Evolutionary conservation across 2,329 filamentous ascomycete genomes (phyloP), one percentile per base, ranked within the genome.

Genomic region (Fusarium ambrosium): DNA sequence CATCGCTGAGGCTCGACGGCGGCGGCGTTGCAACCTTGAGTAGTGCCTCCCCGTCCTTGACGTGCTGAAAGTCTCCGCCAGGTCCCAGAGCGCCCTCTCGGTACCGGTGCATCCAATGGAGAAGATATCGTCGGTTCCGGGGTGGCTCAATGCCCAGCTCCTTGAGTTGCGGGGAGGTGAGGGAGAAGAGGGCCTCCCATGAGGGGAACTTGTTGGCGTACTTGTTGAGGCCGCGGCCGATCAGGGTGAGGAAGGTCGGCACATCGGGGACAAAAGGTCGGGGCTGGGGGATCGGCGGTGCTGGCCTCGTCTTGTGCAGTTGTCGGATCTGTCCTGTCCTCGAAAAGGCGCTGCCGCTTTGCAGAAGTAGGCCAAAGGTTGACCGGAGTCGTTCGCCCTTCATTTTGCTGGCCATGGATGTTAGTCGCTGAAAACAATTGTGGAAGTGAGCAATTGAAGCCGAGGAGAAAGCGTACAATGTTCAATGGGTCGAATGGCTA

Each of bases 181-280:
- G 88, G 55, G 92, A 92, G 88, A 98, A 98, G 55, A 99, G 91
- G 7, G 94, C 90, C 63, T 97, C 93, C 97, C 97, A 98, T 13
- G 93, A 92, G 3, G 94, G 91, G 78, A 99, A 94, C 84, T 98
- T 98, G 84, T 90, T 88, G 59, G 93, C 90, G 86, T 98, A 94
- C 80, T 93, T 91, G 80, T 89, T 92, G 79, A 98, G 91, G 78
- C 92, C 92, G 73, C 97, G 95, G 78, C 97, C 97, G 84, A 98
- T 98, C 69, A 98, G 88, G 39, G 90, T 94, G 72, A 98, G 92
- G 84, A 99, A 98, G 18, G 95, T 97, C 77, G 89, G 82, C 45
- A 95, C 91, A 82, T 98, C 92, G 36, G 95, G 96, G 43, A 97
- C 92, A 79, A 97, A 95, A 2, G 95, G 94, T 41, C 93, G 97